These are phyloP conservation scores for Penicillium lagena DNA, from an alignment of 495 filamentous ascomycete genomes.

Conservation along the genomic window DNA sequence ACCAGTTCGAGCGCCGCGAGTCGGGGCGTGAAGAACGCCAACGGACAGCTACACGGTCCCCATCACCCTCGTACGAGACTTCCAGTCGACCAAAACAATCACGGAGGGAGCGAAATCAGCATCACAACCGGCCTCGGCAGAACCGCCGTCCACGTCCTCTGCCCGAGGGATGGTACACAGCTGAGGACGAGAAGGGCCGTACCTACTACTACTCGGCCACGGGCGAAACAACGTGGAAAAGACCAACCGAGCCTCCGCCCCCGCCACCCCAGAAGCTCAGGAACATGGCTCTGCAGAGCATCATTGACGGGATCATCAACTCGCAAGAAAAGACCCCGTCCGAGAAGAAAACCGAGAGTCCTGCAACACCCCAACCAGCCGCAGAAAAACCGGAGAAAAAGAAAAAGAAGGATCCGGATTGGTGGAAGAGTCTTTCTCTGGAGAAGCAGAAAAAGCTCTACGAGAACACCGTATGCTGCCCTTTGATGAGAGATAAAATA, in stretches of 20 bases:
- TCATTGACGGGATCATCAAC: constrained; percentile 78
- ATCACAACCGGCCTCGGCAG: constrained; percentile 50
- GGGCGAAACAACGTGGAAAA: constrained; percentile 72
- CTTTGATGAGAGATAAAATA: neutral
- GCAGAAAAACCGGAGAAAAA: constrained; percentile 57
- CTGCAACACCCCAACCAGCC: constrained; percentile 39
- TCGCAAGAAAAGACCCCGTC: constrained; percentile 57
- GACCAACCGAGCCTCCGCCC: constrained; percentile 61
- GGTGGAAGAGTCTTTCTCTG: constrained; percentile 70
- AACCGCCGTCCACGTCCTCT: constrained; percentile 53
- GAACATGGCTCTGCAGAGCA: constrained; percentile 66
- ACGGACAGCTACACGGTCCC: constrained; percentile 45
- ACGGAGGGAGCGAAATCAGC: constrained; percentile 53
- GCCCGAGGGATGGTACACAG: constrained; percentile 75
- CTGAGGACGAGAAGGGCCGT: constrained; percentile 55
- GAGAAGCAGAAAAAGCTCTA: constrained; percentile 93
- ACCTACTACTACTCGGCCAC: constrained; percentile 75
- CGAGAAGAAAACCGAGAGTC: constrained; percentile 49
- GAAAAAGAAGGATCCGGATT: constrained; percentile 49
- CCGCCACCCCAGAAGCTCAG: constrained; percentile 61
- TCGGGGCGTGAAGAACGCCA: constrained; percentile 55
- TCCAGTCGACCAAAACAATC: constrained; percentile 46
- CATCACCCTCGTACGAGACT: constrained; percentile 45
- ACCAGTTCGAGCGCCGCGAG: constrained; percentile 65
- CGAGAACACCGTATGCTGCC: constrained; percentile 69